Conservation (phyloP, 306 rosid genomes). For the Citrullus mucosospermus region DNA sequence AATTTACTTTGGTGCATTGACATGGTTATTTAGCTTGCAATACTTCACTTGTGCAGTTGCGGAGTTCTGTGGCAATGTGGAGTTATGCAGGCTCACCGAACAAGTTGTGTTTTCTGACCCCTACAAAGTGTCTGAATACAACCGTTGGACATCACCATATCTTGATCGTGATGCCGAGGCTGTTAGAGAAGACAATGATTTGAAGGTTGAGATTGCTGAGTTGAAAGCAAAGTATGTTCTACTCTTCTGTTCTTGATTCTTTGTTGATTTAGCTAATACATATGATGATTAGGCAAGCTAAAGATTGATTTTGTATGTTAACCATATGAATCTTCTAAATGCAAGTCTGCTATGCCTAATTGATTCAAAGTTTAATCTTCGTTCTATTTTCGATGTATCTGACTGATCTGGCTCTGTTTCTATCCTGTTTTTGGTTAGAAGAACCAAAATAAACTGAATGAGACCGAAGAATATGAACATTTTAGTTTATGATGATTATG, state of each 20-base stretch:
- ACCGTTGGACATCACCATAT: slow-evolving; percentile 66
- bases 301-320: neutral
- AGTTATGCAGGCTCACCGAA: slow-evolving; percentile 79
- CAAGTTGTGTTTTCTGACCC: slow-evolving; percentile 96
- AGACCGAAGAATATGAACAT: no score
- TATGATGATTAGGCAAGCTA: neutral
- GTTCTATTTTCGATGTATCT: no score
- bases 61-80: slow-evolving; percentile 81
- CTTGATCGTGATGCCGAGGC: slow-evolving; percentile 84
- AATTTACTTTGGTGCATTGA: neutral
- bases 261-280: neutral
- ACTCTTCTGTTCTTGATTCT: neutral
- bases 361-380: no score
- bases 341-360: no score
- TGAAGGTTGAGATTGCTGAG: slow-evolving; percentile 84
- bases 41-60: slow-evolving; percentile 50
- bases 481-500: no score
- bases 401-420: no score
- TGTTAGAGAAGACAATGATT: slow-evolving; percentile 55
- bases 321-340: no score
- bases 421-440: no score
- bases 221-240: slow-evolving; percentile 54
- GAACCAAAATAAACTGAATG: no score
- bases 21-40: neutral
- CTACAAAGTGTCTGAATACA: slow-evolving; percentile 58